phyloP scores from a whole-genome alignment of 805 yeast genomes.

The Ogataea saltuana region DNA sequence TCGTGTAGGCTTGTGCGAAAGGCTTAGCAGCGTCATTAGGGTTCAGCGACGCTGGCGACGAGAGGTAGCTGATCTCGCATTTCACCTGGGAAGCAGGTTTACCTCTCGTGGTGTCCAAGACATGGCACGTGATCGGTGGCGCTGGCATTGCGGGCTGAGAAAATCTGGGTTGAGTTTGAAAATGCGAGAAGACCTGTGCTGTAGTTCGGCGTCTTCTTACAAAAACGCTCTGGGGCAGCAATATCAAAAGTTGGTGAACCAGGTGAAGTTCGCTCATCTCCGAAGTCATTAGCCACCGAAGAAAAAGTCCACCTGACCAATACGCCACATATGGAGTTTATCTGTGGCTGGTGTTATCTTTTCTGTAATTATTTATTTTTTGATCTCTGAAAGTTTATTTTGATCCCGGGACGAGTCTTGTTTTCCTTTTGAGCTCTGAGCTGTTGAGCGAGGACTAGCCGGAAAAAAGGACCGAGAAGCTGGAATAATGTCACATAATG shows the following conservation, averaged over 20 bases:
- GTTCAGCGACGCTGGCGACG: slow-evolving; percentile 23
- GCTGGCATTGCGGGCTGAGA: slow-evolving; percentile 31
- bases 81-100: slow-evolving; percentile 77
- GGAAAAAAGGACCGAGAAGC: not conserved
- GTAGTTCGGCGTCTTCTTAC: not conserved
- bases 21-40: slow-evolving; percentile 31
- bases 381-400: too few species aligned
- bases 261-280: slow-evolving; percentile 6
- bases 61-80: slow-evolving; percentile 55
- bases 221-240: not conserved
- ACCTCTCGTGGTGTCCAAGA: slow-evolving; percentile 82
- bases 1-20: slow-evolving; percentile 70
- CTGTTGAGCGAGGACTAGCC: too few species aligned
- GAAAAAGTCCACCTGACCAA: too few species aligned
- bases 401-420: too few species aligned
- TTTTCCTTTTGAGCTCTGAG: too few species aligned
- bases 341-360: too few species aligned
- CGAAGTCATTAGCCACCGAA: not conserved
- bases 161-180: slow-evolving; percentile 1
- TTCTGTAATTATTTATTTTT: too few species aligned
- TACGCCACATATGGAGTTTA: too few species aligned
- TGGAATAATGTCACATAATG: not conserved
- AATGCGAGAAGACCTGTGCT: not conserved
- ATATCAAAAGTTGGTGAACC: not conserved
- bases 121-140: slow-evolving; percentile 82